phyloP scores from a whole-genome alignment of 192 early-diverging fungal species.

The Rhizophagus sp. region DNA sequence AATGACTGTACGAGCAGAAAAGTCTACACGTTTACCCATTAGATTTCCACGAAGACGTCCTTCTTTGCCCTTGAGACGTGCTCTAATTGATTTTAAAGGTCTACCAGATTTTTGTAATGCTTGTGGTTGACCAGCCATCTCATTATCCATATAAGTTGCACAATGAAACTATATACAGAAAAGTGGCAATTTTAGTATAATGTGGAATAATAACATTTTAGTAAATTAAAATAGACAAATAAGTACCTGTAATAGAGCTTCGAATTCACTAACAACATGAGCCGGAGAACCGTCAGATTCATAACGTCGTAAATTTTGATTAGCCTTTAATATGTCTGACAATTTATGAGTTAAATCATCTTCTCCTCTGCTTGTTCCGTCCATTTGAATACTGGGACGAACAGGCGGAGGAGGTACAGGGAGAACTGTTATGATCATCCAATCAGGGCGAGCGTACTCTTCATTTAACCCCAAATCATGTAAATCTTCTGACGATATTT shows the following conservation, averaged over 20 bases:
- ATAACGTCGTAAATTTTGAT: conserved; percentile 75
- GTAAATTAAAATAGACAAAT: background rate
- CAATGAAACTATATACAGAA: conserved; percentile 73
- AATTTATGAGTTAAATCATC: conserved; percentile 98
- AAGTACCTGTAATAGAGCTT: conserved; percentile 68
- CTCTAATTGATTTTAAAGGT: conserved; percentile 93
- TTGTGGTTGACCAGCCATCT: conserved; percentile 87
- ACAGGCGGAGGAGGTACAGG: conserved; percentile 97
- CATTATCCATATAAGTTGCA: conserved; percentile 98
- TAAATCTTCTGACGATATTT: conserved; percentile 86
- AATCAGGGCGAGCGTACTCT: conserved; percentile 94
- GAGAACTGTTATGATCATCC: conserved; percentile 95
- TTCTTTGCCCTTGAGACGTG: conserved; percentile 98
- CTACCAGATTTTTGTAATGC: conserved; percentile 91
- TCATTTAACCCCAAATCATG: conserved; percentile 83
- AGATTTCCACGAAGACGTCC: conserved; percentile 97
- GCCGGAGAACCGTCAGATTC: conserved; percentile 86
- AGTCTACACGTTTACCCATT: conserved; percentile 99
- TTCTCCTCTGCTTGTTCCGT: conserved; percentile 83
- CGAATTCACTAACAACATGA: conserved; percentile 88
- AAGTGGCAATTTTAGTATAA: background rate
- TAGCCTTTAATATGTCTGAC: conserved; percentile 91
- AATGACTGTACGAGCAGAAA: conserved; percentile 98
- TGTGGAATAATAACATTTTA: background rate
- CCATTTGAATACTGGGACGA: conserved; percentile 94